Evolutionary conservation across 257 asterid species (phyloP).

Genomic region (Solanum acaule): DNA sequence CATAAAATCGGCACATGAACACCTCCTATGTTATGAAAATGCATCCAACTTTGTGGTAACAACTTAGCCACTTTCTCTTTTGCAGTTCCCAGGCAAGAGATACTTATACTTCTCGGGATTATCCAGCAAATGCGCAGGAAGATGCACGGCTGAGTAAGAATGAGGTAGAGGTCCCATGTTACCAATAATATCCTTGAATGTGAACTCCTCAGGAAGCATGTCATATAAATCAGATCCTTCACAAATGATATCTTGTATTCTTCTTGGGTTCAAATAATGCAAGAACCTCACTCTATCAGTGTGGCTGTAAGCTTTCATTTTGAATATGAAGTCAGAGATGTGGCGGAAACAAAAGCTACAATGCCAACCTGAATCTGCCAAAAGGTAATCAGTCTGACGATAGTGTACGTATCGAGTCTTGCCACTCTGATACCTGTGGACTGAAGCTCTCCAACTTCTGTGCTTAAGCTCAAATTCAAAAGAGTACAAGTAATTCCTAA

Average conservation of each 20-base stretch:
- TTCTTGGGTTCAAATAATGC: constrained; percentile 40
- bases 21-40: neutral
- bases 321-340: constrained; percentile 52
- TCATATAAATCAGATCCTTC: constrained; percentile 50
- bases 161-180: constrained; percentile 60
- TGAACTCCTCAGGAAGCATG: constrained; percentile 68
- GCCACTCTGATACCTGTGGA: constrained; percentile 39
- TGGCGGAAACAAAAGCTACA: constrained; percentile 67
- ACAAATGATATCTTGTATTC: constrained; percentile 57
- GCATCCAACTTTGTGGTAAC: neutral
- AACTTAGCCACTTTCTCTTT: constrained; percentile 37
- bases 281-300: constrained; percentile 46
- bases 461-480: constrained; percentile 40
- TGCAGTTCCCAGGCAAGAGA: constrained; percentile 58
- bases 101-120: constrained; percentile 39
- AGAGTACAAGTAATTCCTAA: constrained; percentile 54
- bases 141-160: constrained; percentile 53
- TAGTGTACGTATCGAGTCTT: constrained; percentile 52
- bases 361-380: constrained; percentile 74
- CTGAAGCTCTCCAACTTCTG: constrained; percentile 65
- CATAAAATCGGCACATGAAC: constrained; percentile 4
- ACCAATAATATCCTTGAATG: constrained; percentile 54
- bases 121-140: constrained; percentile 40
- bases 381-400: constrained; percentile 41
- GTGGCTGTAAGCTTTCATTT: constrained; percentile 75